Base-by-base conservation (phyloP, 176 grass and related monocot species). In the Elaeis guineensis region DNA sequence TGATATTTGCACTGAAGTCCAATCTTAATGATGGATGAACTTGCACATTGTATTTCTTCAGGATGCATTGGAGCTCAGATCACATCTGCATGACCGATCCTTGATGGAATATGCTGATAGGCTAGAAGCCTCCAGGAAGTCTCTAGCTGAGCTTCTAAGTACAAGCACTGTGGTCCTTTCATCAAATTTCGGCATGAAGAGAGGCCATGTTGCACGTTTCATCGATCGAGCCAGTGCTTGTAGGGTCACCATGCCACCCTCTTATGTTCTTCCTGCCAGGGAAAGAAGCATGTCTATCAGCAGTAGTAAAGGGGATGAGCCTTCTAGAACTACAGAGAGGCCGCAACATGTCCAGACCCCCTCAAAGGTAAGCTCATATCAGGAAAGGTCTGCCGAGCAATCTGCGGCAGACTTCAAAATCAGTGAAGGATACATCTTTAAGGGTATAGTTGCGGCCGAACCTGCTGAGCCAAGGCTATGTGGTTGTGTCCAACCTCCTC, bases 61-160 rank as follows among this genome's bases (percentile, higher is more conserved):
- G 54, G 54, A 56, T 21, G 54, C 54, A 2, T 21, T 56, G 18
- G 54, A 56, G 21, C 19, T 56, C 54, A 56, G 54, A 17, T 56
- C 54, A 56, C 22, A 56, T 21, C 54, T 56, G 19, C 54, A 56
- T 2, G 54, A 56, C 54, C 54, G 54, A 20, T 56, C 54, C 54
- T 56, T 56, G 54, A 56, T 56, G 54, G 54, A 56, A 14, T 56
- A 56, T 56, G 54, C 54, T 14, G 54, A 56, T 21, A 56, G 19
- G 54, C 54, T 56, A 8, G 54, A 56, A 56, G 19, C 6, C 54
- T 22, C 54, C 18, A 12, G 19, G 54, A 56, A 20, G 54, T 14
- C 54, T 56, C 19, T 56, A 21, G 19, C 54, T 14, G 54, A 56
- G 19, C 54, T 56, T 19, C 54, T 56, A 3, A 22, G 3, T 22